phyloP scores from a whole-genome alignment of 768 basidiomycete genomes.

The Kwoniella sp. region DNA sequence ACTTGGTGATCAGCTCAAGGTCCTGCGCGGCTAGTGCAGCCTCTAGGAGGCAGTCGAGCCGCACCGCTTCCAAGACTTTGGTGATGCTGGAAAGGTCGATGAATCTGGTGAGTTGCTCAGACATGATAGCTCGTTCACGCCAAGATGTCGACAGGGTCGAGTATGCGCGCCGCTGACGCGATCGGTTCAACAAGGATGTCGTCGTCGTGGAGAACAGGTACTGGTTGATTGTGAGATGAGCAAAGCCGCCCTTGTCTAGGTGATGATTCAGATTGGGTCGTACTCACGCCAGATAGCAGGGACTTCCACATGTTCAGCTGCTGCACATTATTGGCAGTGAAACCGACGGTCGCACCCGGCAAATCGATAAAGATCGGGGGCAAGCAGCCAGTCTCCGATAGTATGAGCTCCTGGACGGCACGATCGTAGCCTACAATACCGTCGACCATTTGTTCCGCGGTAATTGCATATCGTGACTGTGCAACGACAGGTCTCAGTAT shows the following conservation, averaged over 20 bases:
- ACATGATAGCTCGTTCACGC: conserved; percentile 32
- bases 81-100: conserved; percentile 1
- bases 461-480: conserved; percentile 9
- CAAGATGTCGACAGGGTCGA: conserved; percentile 29
- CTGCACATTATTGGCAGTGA: not conserved
- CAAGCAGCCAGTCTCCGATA: not conserved
- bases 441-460: not conserved
- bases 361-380: not conserved
- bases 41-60: conserved; percentile 43
- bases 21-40: conserved; percentile 30
- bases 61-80: conserved; percentile 17
- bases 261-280: conserved; percentile 1
- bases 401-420: not conserved
- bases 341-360: not conserved
- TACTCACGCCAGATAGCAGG: conserved; percentile 15
- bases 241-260: too few species aligned
- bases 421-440: not conserved
- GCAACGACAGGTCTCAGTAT: not conserved
- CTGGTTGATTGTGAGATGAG: too few species aligned
- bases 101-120: conserved; percentile 9
- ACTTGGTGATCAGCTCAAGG: conserved; percentile 18
- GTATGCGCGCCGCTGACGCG: conserved; percentile 35
- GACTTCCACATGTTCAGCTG: conserved; percentile 28
- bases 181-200: conserved; percentile 26
- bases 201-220: conserved; percentile 13